Conservation (phyloP, 2,329 filamentous ascomycete species). For the Cladosporium sp. region DNA sequence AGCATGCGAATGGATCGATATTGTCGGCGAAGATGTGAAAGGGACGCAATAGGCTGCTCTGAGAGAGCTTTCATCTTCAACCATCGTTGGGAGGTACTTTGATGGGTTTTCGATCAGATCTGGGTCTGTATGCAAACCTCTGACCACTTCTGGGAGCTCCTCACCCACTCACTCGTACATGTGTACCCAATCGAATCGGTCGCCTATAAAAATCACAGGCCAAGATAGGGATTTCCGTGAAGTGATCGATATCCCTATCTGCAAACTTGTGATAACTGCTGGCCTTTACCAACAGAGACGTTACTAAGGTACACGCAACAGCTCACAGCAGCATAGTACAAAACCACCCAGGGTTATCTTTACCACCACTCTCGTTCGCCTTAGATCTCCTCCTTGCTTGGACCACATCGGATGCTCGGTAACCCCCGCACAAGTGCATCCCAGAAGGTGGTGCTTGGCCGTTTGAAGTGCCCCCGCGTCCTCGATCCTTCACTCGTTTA, state of each 20-base stretch:
- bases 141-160: neutral
- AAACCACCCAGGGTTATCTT: neutral
- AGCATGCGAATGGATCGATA: conserved; percentile 23
- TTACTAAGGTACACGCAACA: neutral
- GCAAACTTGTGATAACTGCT: neutral
- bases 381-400: neutral
- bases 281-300: neutral
- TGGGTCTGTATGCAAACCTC: neutral
- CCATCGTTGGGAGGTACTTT: neutral
- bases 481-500: neutral
- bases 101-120: neutral
- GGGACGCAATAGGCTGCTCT: conserved; percentile 7
- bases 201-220: neutral
- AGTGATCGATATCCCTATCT: neutral
- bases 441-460: no score
- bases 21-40: conserved; percentile 26
- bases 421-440: neutral
- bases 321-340: neutral
- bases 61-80: neutral
- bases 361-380: neutral
- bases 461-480: no score
- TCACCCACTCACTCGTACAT: no score
- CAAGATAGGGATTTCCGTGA: no score
- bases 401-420: conserved; percentile 1
- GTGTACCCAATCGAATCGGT: no score